A percentile compares a stretch with the other conserved stretches of the same genome.
phyloP scores from a whole-genome alignment of 371 early-diverging fungal species.

The Actinomortierella wolfii region DNA sequence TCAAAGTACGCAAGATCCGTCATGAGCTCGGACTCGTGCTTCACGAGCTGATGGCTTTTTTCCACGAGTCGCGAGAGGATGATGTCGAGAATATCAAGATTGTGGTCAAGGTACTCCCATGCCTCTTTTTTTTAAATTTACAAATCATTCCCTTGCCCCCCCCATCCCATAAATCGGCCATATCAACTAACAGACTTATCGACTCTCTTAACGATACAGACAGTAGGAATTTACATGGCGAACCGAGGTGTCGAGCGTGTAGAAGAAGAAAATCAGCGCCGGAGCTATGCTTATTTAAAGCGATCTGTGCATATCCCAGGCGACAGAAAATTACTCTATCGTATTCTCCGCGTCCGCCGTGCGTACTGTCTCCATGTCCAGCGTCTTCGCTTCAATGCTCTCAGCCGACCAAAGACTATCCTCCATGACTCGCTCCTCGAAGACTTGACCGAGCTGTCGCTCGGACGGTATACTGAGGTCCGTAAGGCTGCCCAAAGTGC shows the following conservation, averaged over 20 bases:
- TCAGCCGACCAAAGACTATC: conserved; percentile 49
- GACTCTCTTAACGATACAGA: conserved; percentile 35
- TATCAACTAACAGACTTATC: not conserved
- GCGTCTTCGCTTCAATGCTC: conserved; percentile 66
- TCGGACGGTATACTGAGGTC: conserved; percentile 77
- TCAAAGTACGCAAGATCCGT: conserved; percentile 53
- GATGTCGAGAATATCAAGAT: conserved; percentile 79
- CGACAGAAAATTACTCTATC: conserved; percentile 34
- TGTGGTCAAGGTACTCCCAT: conserved; percentile 62
- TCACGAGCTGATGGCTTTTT: conserved; percentile 57
- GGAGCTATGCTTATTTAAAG: conserved; percentile 67
- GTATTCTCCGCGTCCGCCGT: conserved; percentile 42
- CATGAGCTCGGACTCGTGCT: conserved; percentile 56
- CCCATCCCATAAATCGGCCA: not conserved
- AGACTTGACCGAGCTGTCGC: conserved; percentile 65
- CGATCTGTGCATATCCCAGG: conserved; percentile 51
- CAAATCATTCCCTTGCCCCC: too few relatives aligned
- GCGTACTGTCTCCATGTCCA: conserved; percentile 60
- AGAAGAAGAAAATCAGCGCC: conserved; percentile 52
- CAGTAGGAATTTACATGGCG: conserved; percentile 59
- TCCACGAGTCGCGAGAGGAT: conserved; percentile 65
- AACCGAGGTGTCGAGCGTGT: conserved; percentile 70
- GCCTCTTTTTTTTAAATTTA: too few relatives aligned
- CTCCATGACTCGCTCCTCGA: conserved; percentile 58
- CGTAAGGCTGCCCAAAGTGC: conserved; percentile 71